Percentiles rank a stretch among this genome's conserved stretches.
Conservation (phyloP, 2,329 filamentous ascomycete genomes). For the Colletotrichum lupini region DNA sequence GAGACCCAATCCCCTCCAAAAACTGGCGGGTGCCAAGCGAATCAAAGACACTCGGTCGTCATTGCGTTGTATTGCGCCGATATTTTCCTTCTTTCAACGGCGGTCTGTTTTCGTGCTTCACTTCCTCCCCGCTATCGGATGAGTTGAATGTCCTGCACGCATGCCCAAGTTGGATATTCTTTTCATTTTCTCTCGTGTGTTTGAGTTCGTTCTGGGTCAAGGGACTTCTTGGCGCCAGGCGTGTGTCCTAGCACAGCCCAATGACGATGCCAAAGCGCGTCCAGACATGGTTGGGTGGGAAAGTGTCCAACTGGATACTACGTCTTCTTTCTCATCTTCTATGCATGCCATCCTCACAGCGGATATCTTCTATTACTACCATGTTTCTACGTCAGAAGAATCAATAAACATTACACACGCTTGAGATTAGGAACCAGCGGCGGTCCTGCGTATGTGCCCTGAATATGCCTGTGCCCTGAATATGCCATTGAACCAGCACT, state of each 20-base stretch:
- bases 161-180: neutral
- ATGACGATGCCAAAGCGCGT: constrained; percentile 4
- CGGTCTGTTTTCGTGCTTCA: neutral
- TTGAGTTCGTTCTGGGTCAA: neutral
- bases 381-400: neutral
- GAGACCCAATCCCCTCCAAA: neutral
- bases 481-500: neutral
- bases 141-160: neutral
- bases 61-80: constrained; percentile 1
- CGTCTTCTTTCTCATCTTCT: neutral
- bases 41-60: neutral
- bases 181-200: neutral
- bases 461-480: neutral
- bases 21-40: neutral
- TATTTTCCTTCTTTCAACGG: neutral
- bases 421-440: neutral
- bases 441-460: neutral
- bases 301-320: neutral
- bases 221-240: constrained; percentile 14
- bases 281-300: neutral
- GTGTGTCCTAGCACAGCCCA: constrained; percentile 1
- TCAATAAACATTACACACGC: neutral
- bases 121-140: neutral
- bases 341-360: neutral
- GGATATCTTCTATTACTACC: neutral